Evolutionary conservation across 2,329 filamentous ascomycete species (phyloP).

Genomic region (Cytospora schulzeri): DNA sequence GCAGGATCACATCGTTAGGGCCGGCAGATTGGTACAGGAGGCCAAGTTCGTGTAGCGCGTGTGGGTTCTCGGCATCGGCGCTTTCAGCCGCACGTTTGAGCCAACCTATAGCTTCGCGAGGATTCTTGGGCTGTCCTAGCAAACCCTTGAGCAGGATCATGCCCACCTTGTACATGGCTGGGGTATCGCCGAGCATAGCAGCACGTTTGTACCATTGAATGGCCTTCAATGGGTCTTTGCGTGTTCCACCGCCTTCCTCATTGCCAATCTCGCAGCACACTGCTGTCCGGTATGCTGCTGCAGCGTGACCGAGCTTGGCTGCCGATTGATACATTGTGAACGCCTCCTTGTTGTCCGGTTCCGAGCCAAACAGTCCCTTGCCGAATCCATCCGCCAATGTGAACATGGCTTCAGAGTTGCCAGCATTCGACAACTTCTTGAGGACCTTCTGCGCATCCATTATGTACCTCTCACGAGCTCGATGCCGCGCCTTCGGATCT

Average conservation of each 20-base stretch:
- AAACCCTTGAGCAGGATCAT: constrained; percentile 94
- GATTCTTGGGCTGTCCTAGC: constrained; percentile 81
- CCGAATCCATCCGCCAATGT: constrained; percentile 89
- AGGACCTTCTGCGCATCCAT: constrained; percentile 86
- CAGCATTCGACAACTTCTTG: constrained; percentile 77
- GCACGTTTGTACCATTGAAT: constrained; percentile 98
- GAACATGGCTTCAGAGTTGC: constrained; percentile 88
- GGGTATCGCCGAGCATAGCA: constrained; percentile 83
- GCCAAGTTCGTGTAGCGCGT: constrained; percentile 88
- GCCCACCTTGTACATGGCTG: constrained; percentile 97
- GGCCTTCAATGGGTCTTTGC: constrained; percentile 87
- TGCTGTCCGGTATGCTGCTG: constrained; percentile 89
- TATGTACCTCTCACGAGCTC: constrained; percentile 80
- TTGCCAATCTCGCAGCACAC: constrained; percentile 97
- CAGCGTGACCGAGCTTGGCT: constrained; percentile 83
- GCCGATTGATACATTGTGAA: constrained; percentile 93
- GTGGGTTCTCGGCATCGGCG: constrained; percentile 87
- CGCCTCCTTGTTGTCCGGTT: constrained; percentile 86
- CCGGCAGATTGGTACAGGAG: constrained; percentile 66
- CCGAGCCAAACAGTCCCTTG: constrained; percentile 74
- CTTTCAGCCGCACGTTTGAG: constrained; percentile 89
- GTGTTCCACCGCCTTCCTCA: constrained; percentile 90
- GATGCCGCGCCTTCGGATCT: constrained; percentile 72
- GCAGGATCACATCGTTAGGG: constrained; percentile 71
- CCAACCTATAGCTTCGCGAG: constrained; percentile 86